These are phyloP conservation scores for Boletus tomentosulus DNA, from an alignment of 768 basidiomycete species.

Conservation along the genomic window DNA sequence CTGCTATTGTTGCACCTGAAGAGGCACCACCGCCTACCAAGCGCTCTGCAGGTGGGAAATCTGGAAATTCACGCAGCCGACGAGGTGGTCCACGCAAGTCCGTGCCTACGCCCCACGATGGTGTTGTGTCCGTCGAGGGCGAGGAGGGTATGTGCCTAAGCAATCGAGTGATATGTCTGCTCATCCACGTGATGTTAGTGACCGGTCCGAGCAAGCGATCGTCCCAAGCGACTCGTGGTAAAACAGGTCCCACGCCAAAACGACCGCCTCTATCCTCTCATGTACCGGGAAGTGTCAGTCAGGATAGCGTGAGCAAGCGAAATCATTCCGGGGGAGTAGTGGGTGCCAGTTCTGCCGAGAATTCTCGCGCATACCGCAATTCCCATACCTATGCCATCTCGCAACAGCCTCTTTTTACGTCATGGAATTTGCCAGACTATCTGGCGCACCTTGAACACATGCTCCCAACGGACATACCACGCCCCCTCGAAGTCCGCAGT, in stretches of 20 bases:
- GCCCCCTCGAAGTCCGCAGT: conserved; percentile 67
- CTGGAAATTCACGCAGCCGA: conserved; percentile 27
- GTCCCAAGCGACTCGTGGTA: conserved; percentile 40
- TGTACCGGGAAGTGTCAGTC: conserved; percentile 29
- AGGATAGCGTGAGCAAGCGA: conserved; percentile 49
- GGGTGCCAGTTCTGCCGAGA: conserved; percentile 40
- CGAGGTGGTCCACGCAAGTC: conserved; percentile 30
- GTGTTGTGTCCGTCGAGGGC: conserved; percentile 39
- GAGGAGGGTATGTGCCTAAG: conserved; percentile 55
- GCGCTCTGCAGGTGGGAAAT: conserved; percentile 24
- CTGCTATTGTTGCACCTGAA: conserved; percentile 35
- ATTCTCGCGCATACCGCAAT: conserved; percentile 68
- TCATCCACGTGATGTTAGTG: conserved; percentile 36
- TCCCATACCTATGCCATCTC: conserved; percentile 77
- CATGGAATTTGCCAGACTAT: conserved; percentile 93
- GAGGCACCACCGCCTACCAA: conserved; percentile 39
- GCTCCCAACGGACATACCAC: conserved; percentile 71
- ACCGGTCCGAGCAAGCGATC: conserved; percentile 33
- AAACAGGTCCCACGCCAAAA: conserved; percentile 27
- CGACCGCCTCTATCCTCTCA: conserved; percentile 29
- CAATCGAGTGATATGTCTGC: conserved; percentile 12
- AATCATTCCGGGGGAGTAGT: conserved; percentile 38
- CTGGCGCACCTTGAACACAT: conserved; percentile 81
- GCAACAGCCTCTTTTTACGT: conserved; percentile 73
- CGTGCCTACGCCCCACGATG: conserved; percentile 19